Conservation (phyloP, 2,329 filamentous ascomycete genomes). For the Ilyonectria robusta region DNA sequence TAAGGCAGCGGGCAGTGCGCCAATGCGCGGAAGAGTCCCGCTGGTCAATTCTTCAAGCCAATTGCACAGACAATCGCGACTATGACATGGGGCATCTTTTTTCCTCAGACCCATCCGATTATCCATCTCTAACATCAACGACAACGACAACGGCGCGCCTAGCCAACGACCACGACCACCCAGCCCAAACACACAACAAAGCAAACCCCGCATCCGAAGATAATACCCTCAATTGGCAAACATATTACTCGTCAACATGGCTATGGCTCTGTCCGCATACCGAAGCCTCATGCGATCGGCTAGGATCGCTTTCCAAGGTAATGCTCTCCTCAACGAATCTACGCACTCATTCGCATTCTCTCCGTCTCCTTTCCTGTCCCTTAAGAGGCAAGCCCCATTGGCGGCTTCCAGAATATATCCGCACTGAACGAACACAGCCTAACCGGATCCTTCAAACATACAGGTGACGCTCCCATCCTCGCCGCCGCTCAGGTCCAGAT, state of each 20-base stretch:
- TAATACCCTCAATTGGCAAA: neutral
- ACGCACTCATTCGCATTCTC: neutral
- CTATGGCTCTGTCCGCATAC: slow-evolving; percentile 83
- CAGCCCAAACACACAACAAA: neutral
- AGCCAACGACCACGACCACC: neutral
- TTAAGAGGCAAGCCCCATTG: too few species aligned
- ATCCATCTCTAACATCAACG: neutral
- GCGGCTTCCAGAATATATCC: neutral
- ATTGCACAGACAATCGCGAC: neutral
- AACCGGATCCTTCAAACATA: neutral
- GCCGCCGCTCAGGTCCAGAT: slow-evolving; percentile 80
- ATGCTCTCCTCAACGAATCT: slow-evolving; percentile 18
- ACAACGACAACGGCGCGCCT: neutral
- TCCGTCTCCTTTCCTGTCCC: neutral
- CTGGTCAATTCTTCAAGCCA: neutral
- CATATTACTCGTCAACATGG: slow-evolving; percentile 29
- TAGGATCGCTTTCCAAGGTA: slow-evolving; percentile 87
- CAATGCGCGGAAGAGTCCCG: neutral
- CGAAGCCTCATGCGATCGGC: slow-evolving; percentile 85
- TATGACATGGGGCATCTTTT: slow-evolving; percentile 10
- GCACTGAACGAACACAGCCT: neutral
- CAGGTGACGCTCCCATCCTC: slow-evolving; percentile 80
- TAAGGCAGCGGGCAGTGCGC: neutral
- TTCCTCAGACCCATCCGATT: slow-evolving; percentile 14
- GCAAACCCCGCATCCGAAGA: neutral